Evolutionary conservation across 164 flowering plant species (phyloP), one percentile per base, ranked within the genome.

Genomic region (Kingdonia uniflora): DNA sequence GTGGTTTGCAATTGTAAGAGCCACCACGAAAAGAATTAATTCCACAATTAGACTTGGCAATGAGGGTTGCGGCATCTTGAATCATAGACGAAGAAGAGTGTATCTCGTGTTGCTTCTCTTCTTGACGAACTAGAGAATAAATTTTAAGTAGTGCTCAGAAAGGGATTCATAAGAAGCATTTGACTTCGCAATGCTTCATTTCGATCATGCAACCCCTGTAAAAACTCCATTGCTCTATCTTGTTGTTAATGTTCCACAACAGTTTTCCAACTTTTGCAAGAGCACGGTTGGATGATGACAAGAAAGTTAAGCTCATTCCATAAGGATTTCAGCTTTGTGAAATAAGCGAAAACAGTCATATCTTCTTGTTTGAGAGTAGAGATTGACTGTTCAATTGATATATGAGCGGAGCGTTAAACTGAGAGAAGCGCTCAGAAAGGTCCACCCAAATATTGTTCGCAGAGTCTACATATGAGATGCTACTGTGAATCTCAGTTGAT

Each of bases 131-230:
- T 11, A 49, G 38, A 13, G 15, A 49, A 49, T 25, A 26, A 3
- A 49, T 49, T 5, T 49, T 49, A n/a, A 10, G 37, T 25, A 2
- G 19, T n/a, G 13, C 3, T 24, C 5, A 33, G 38, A 26, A 49
- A 25, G 5, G 11, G 52, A 1, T 49, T 33, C 37, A 49, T 53
- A 5, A 55, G 7, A 19, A 13, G 2, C 3, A 33, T 56, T 20
- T 19, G 19, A 17, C 42, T 44, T 61, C 43, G n/a, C 55, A 62
- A 41, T 69, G 52, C 26, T 51, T 56, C 23, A 60, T 58, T 48
- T 65, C 64, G 45, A 54, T 45, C 53, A 68, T 55, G 13, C 71
- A 62, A 6, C 2, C 51, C 51, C 20, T 23, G 2, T 2, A 21
- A 14, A 48, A 48, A 48, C 23, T 48, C 16, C 33, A 23, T 48